These are phyloP conservation scores for Aphanomyces cochlioides DNA, from an alignment of 352 stramenopile genomes.

Conservation along the genomic window DNA sequence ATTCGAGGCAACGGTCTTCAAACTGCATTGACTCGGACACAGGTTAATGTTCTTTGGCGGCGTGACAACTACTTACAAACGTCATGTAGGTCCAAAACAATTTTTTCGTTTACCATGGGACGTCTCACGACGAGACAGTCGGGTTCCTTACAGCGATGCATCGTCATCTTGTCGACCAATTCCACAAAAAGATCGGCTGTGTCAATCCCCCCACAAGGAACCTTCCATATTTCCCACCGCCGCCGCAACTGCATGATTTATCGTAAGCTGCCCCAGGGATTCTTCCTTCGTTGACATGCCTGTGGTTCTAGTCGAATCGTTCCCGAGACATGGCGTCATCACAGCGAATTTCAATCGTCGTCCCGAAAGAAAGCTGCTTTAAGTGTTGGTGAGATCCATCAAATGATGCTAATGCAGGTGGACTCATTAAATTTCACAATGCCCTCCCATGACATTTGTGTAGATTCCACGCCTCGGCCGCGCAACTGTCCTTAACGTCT, in stretches of 20 bases:
- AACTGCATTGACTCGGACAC: conserved; percentile 71
- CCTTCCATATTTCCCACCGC: neutral
- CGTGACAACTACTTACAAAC: neutral
- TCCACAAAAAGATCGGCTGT: conserved; percentile 39
- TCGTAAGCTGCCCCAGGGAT: neutral
- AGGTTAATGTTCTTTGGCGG: conserved; percentile 29
- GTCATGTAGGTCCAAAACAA: conserved; percentile 53
- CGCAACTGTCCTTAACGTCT: neutral
- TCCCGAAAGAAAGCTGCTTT: conserved; percentile 77
- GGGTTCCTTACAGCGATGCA: conserved; percentile 66
- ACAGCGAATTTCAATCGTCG: conserved; percentile 59
- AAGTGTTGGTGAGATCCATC: conserved; percentile 65
- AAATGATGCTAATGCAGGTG: conserved; percentile 81
- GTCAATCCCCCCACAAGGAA: conserved; percentile 38
- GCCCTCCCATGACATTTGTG: no score
- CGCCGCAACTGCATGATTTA: neutral
- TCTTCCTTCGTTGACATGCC: neutral
- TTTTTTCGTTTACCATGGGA: conserved; percentile 77
- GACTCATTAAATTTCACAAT: neutral
- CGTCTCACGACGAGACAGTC: conserved; percentile 74
- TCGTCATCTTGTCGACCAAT: conserved; percentile 52
- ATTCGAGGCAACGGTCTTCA: conserved; percentile 55
- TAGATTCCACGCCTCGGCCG: conserved; percentile 1
- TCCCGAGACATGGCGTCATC: conserved; percentile 30
- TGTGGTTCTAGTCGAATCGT: conserved; percentile 14